phyloP scores from a whole-genome alignment of 148 eudicot genomes.

The Nepenthes gracilis region DNA sequence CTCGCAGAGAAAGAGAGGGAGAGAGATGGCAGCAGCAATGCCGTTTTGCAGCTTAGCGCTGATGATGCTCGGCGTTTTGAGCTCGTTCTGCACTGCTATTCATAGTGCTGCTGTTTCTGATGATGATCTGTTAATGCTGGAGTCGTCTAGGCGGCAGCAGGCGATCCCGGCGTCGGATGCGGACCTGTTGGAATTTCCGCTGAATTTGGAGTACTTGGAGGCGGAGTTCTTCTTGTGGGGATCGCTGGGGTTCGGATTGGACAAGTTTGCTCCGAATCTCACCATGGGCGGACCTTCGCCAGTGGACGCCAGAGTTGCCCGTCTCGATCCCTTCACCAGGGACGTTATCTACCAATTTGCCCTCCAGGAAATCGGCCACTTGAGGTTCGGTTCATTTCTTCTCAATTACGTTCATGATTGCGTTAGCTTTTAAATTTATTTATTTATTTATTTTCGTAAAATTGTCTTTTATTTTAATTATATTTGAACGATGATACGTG shows the following conservation, averaged over 20 bases:
- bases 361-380: constrained; percentile 70
- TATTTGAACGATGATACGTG: too few species aligned
- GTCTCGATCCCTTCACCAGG: constrained; percentile 37
- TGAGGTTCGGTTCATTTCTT: constrained; percentile 28
- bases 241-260: constrained; percentile 57
- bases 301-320: constrained; percentile 37
- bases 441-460: too few species aligned
- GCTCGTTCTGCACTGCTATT: too few species aligned
- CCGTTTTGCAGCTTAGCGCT: too few species aligned
- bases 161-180: constrained; percentile 27
- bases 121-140: background rate
- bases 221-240: constrained; percentile 75
- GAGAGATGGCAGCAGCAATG: too few species aligned
- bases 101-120: too few species aligned
- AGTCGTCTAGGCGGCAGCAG: background rate
- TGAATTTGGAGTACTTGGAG: constrained; percentile 81
- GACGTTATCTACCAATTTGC: constrained; percentile 68
- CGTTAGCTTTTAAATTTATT: too few species aligned
- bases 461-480: too few species aligned
- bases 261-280: constrained; percentile 38
- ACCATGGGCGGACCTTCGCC: constrained; percentile 58
- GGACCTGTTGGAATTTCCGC: constrained; percentile 61
- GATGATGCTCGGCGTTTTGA: too few species aligned
- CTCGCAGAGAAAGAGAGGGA: too few species aligned
- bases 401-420: too few species aligned